Evolutionary conservation across 1,284 basidiomycete species (phyloP).

Genomic region (Rhodofomes roseus): DNA sequence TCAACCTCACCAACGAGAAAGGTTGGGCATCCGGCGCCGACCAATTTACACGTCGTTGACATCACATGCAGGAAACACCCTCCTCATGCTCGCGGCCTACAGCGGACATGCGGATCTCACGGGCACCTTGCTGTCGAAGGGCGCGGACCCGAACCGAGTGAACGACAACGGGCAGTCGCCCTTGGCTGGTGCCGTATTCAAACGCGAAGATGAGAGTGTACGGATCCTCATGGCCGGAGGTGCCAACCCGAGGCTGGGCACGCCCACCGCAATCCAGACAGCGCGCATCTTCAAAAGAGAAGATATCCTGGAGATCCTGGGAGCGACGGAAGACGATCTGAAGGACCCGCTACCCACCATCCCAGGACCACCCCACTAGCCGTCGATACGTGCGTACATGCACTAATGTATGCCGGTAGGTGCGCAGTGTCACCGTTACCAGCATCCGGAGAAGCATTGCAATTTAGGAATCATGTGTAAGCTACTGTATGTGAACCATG

Average conservation of each 20-base stretch:
- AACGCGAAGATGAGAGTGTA: slow-evolving; percentile 62
- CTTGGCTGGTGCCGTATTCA: slow-evolving; percentile 82
- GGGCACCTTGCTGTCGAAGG: slow-evolving; percentile 46
- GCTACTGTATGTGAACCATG: neutral
- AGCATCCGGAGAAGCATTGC: neutral
- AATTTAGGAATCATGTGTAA: neutral
- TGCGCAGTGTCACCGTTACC: neutral
- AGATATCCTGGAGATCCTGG: slow-evolving; percentile 51
- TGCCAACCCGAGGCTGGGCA: slow-evolving; percentile 67
- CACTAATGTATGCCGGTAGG: neutral
- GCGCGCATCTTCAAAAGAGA: slow-evolving; percentile 63
- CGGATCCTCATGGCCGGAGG: slow-evolving; percentile 55
- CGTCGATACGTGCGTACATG: neutral
- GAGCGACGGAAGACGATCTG: slow-evolving; percentile 50
- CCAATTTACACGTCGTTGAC: neutral
- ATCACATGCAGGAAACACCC: slow-evolving; percentile 55
- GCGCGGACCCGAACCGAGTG: slow-evolving; percentile 66
- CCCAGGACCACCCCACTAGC: slow-evolving; percentile 17
- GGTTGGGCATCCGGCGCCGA: slow-evolving; percentile 29
- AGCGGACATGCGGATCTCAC: slow-evolving; percentile 65
- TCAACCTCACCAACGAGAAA: slow-evolving; percentile 75
- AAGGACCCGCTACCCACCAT: slow-evolving; percentile 22
- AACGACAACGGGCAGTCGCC: slow-evolving; percentile 82
- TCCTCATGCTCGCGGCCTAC: slow-evolving; percentile 84
- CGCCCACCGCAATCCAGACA: slow-evolving; percentile 71